Evolutionary conservation across 2,329 filamentous ascomycete species (phyloP).

Genomic region (Monosporascus cannonballus): DNA sequence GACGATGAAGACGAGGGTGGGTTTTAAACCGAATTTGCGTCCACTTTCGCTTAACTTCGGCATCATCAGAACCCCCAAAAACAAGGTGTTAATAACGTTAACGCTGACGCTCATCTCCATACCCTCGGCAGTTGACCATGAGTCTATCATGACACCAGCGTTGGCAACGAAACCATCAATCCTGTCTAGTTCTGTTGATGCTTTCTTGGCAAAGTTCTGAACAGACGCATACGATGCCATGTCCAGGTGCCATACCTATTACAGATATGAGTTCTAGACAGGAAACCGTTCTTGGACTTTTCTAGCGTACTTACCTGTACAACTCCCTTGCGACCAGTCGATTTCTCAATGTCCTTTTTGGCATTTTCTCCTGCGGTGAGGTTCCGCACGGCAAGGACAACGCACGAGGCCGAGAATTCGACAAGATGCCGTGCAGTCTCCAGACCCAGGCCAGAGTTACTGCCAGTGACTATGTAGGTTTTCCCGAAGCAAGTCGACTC

Average conservation of each 20-base stretch:
- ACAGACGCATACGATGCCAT: constrained; percentile 1
- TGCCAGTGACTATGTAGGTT: constrained; percentile 3
- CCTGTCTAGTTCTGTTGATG: constrained; percentile 1
- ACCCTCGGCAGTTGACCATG: too few species aligned
- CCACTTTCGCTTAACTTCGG: too few species aligned
- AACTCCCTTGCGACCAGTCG: constrained; percentile 2
- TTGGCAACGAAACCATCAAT: constrained; percentile 2
- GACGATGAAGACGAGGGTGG: constrained; percentile 3
- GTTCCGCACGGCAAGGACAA: constrained; percentile 4
- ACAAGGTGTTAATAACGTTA: too few species aligned
- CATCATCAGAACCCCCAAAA: too few species aligned
- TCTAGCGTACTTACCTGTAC: background rate
- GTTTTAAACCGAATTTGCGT: background rate
- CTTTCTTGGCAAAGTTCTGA: constrained; percentile 1
- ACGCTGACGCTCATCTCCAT: too few species aligned
- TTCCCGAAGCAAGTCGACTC: constrained; percentile 1
- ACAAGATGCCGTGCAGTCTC: constrained; percentile 2
- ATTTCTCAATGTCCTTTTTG: constrained; percentile 2
- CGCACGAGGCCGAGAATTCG: background rate
- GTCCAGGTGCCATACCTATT: constrained; percentile 3
- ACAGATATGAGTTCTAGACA: background rate
- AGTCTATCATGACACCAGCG: too few species aligned
- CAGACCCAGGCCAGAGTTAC: constrained; percentile 1
- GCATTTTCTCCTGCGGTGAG: constrained; percentile 4
- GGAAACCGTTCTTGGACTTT: too few species aligned